These are phyloP conservation scores for Calonectria naviculata DNA, from an alignment of 2,329 filamentous ascomycete genomes.

Conservation along the genomic window DNA sequence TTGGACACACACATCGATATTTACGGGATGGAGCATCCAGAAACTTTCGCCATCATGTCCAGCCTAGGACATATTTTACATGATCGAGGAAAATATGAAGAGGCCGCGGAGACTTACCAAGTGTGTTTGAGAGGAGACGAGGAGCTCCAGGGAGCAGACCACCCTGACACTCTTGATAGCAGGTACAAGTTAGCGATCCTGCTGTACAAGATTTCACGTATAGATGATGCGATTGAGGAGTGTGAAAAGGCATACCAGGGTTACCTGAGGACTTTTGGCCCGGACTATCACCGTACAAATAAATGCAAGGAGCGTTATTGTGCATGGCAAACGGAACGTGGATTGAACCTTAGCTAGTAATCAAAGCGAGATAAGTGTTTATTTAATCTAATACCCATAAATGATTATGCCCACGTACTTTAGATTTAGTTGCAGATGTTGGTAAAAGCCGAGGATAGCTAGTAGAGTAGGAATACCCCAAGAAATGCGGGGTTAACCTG, in stretches of 20 bases:
- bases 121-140: background rate
- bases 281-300: background rate
- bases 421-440: no score
- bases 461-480: no score
- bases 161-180: background rate
- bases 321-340: background rate
- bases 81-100: background rate
- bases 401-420: no score
- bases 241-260: background rate
- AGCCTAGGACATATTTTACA: background rate
- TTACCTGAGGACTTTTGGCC: background rate
- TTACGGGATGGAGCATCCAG: background rate
- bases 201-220: background rate
- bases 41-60: background rate
- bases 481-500: no score
- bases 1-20: background rate
- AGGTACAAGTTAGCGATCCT: background rate
- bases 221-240: background rate
- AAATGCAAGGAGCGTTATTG: background rate
- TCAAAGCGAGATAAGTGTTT: no score
- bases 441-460: no score
- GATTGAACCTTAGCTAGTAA: background rate
- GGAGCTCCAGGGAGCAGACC: background rate
- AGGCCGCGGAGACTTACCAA: conserved; percentile 25
- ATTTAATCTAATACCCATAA: no score